Percentiles rank a stretch among this genome's conserved stretches.
Evolutionary conservation across 2,329 filamentous ascomycete genomes (phyloP).

Genomic region (Colletotrichum falcatum): DNA sequence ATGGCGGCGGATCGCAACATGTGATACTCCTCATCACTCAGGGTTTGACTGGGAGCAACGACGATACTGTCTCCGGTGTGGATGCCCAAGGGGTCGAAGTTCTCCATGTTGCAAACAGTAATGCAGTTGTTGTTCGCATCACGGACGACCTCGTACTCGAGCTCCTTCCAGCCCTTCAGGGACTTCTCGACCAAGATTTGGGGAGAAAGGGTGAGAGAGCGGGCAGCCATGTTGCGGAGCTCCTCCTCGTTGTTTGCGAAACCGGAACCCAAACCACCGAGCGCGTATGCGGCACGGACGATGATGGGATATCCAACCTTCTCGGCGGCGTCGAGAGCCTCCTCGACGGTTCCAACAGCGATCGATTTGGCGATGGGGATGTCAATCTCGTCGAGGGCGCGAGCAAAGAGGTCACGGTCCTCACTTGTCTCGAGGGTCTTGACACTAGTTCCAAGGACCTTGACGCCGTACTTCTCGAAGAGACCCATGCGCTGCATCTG

Average conservation of each 20-base stretch:
- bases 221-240: slow-evolving; percentile 90
- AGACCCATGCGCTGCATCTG: slow-evolving; percentile 97
- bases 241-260: slow-evolving; percentile 96
- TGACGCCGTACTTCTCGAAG: slow-evolving; percentile 95
- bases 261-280: slow-evolving; percentile 95
- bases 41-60: slow-evolving; percentile 94
- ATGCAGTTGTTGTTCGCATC: slow-evolving; percentile 96
- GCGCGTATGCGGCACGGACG: slow-evolving; percentile 94
- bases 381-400: slow-evolving; percentile 95
- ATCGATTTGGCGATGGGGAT: slow-evolving; percentile 98
- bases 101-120: slow-evolving; percentile 65
- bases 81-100: slow-evolving; percentile 97
- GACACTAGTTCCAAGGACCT: slow-evolving; percentile 94
- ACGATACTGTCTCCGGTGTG: slow-evolving; percentile 99
- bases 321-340: slow-evolving; percentile 88
- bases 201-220: slow-evolving; percentile 91
- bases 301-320: slow-evolving; percentile 97
- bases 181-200: slow-evolving; percentile 99
- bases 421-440: slow-evolving; percentile 94
- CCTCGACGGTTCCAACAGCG: slow-evolving; percentile 90
- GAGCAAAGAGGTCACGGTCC: slow-evolving; percentile 95
- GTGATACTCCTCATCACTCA: slow-evolving; percentile 99
- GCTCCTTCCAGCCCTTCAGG: slow-evolving; percentile 99
- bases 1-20: slow-evolving; percentile 98
- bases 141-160: slow-evolving; percentile 98